Base-by-base conservation (phyloP, 1,284 basidiomycete species). In the Cutaneotrichosporon arboriforme region DNA sequence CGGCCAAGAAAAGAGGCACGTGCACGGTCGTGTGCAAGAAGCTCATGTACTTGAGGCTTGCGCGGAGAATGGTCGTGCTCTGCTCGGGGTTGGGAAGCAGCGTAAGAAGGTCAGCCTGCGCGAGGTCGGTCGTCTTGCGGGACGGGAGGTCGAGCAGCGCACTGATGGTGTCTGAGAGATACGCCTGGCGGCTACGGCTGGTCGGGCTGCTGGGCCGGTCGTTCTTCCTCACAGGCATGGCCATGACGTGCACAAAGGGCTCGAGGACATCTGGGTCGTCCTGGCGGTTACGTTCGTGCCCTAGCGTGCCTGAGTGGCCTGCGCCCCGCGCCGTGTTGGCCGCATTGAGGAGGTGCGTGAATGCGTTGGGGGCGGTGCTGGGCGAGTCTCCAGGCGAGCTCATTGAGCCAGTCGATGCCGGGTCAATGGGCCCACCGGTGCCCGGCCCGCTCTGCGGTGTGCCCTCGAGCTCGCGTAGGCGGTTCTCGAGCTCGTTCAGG, bases 21-120 rank as follows among this genome's bases (percentile, higher is more conserved):
- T 67, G 65, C n/a, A 59, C 57, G 13, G 60, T 55, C 17, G 49
- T 50, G 52, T 67, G 65, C 12, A 67, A 57, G 50, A 58, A 58
- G 49, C 38, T 49, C 56, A 58, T 56, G 47, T 50, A 60, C 45
- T 60, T 60, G 50, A 60, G 53, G 8, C 46, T 50, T 0, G 59
- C 59, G 23, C 59, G 55, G 35, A 60, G 51, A 31, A 60, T 60
- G 40, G 53, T 42, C 48, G 52, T 57, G 18, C 55, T 57, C 50
- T 60, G 55, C 10, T 51, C 49, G 9, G 55, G 47, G 3, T 49
- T 54, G 13, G 59, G 59, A 7, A 60, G 47, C 4, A 60, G 51
- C 12, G 52, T 53, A 18, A 60, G 48, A 8, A 60, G 55, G 40
- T 66, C 64, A 1, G 63, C 53, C n/a, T 61, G 51, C 26, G 55